phyloP scores from a whole-genome alignment of 73 alveolate genomes.

The Strombidium stylifer region DNA sequence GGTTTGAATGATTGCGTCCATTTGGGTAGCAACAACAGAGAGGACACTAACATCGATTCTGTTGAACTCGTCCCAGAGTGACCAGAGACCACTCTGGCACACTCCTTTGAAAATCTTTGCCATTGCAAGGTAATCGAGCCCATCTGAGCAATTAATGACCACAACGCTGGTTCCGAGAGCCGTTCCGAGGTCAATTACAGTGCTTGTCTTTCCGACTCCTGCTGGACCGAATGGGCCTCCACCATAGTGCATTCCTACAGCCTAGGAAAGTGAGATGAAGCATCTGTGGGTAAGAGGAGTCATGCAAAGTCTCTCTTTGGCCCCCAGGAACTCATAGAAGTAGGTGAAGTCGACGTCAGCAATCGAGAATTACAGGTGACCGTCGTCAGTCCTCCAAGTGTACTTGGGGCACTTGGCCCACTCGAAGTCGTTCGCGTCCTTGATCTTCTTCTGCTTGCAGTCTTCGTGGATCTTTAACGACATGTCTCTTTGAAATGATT shows the following conservation, averaged over 20 bases:
- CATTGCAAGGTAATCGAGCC: constrained; percentile 99
- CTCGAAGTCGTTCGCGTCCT: constrained; percentile 98
- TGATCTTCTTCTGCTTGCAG: constrained; percentile 57
- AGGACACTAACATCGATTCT: constrained; percentile 99
- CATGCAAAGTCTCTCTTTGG: constrained; percentile 99
- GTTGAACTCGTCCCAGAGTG: constrained; percentile 99
- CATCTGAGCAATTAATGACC: constrained; percentile 99
- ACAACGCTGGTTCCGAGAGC: constrained; percentile 99
- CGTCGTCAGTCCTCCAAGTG: constrained; percentile 95
- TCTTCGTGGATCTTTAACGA: constrained; percentile 84
- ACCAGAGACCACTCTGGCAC: constrained; percentile 99
- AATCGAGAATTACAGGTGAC: constrained; percentile 88
- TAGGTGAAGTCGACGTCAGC: constrained; percentile 99
- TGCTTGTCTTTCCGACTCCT: constrained; percentile 99
- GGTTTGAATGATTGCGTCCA: constrained; percentile 92
- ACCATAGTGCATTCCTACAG: constrained; percentile 99
- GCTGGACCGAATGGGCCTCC: constrained; percentile 99
- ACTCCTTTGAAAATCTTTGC: constrained; percentile 99
- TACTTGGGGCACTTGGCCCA: constrained; percentile 98
- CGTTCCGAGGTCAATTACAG: constrained; percentile 99
- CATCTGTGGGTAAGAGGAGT: constrained; percentile 99
- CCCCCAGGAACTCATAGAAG: constrained; percentile 99
- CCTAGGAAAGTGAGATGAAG: constrained; percentile 98
- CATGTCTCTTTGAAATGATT: constrained; percentile 96
- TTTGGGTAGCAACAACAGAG: constrained; percentile 99